phyloP scores from a whole-genome alignment of 2,329 filamentous ascomycete genomes.

The Thielaviopsis euricoi region DNA sequence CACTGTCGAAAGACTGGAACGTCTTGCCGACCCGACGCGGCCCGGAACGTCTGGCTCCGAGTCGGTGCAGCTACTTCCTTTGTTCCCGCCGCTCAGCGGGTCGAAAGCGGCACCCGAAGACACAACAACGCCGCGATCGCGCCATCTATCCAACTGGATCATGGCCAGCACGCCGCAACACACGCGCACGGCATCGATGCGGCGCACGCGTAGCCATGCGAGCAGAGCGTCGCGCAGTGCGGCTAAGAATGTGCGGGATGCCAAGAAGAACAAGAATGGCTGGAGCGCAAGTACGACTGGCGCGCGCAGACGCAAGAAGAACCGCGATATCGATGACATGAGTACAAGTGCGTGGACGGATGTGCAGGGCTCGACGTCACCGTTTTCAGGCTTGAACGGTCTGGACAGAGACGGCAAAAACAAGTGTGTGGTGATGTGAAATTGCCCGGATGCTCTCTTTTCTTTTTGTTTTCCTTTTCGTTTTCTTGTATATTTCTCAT shows the following conservation, averaged over 20 bases:
- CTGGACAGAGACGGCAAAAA: conserved; percentile 20
- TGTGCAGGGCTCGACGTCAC: conserved; percentile 20
- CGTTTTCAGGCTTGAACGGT: neutral
- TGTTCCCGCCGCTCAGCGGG: conserved; percentile 5
- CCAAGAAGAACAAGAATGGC: conserved; percentile 24
- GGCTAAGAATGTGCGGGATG: conserved; percentile 45
- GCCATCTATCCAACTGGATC: neutral
- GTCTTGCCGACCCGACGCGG: conserved; percentile 29
- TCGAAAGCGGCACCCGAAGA: neutral
- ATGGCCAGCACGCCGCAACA: neutral
- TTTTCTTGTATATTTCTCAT: neutral
- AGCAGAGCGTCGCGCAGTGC: conserved; percentile 33
- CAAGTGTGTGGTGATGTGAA: conserved; percentile 38
- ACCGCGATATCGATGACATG: conserved; percentile 22
- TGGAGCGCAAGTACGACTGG: conserved; percentile 4
- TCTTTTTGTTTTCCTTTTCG: neutral
- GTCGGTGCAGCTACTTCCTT: conserved; percentile 1
- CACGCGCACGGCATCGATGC: conserved; percentile 23
- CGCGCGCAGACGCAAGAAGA: conserved; percentile 17
- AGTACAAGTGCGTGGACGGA: conserved; percentile 39
- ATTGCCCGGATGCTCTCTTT: neutral
- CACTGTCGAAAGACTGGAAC: conserved; percentile 35
- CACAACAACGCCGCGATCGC: neutral
- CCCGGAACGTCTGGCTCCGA: neutral
- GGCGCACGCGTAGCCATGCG: conserved; percentile 35